A percentile compares a stretch with the other conserved stretches of the same genome.
Conservation (phyloP, 495 filamentous ascomycete genomes). For the Podospora pseudoanserina region DNA sequence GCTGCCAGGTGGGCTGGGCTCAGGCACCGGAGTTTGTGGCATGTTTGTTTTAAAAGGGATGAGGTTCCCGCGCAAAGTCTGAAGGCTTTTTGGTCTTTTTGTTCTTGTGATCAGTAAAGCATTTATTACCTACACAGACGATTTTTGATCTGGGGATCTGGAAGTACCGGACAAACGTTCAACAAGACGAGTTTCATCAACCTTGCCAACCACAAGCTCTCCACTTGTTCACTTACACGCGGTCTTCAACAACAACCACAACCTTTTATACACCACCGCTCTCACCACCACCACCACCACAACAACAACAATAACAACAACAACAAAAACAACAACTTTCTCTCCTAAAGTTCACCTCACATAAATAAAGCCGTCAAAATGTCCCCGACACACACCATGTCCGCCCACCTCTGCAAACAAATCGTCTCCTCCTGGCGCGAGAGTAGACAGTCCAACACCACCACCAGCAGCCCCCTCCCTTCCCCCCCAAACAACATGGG, state of each 20-base stretch:
- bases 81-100: background rate
- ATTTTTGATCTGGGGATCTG: background rate
- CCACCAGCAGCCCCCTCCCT: constrained; percentile 27
- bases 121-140: background rate
- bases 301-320: too few relatives aligned
- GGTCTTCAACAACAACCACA: constrained; percentile 2
- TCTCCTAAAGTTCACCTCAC: background rate
- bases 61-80: background rate
- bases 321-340: background rate
- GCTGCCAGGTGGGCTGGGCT: background rate
- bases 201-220: background rate
- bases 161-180: background rate
- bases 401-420: constrained; percentile 50
- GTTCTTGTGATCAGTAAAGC: background rate
- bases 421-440: constrained; percentile 48
- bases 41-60: background rate
- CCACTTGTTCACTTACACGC: constrained; percentile 2
- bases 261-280: background rate
- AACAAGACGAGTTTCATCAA: background rate
- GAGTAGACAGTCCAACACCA: constrained; percentile 36
- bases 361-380: constrained; percentile 25
- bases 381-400: constrained; percentile 53
- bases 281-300: too few relatives aligned
- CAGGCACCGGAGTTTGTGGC: background rate
- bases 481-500: constrained; percentile 22